phyloP scores from a whole-genome alignment of 2,329 filamentous ascomycete species.

The Aspergillus sp. region DNA sequence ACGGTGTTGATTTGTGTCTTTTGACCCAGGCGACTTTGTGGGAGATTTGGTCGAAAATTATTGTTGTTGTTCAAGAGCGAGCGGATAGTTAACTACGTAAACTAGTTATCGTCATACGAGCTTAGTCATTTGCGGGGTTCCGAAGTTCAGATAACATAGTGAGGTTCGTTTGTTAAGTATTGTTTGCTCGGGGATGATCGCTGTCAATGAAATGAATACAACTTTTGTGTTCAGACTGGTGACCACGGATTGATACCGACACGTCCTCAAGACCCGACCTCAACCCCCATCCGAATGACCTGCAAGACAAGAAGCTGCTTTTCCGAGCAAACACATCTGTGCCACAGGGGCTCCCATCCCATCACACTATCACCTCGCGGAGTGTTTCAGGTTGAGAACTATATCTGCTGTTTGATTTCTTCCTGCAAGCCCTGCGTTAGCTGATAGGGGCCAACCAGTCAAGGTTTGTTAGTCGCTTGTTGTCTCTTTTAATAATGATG shows the following conservation, averaged over 20 bases:
- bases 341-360: neutral
- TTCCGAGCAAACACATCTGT: slow-evolving; percentile 1
- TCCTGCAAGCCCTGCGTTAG: slow-evolving; percentile 9
- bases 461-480: neutral
- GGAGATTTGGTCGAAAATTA: neutral
- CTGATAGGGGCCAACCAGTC: neutral
- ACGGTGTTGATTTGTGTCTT: neutral
- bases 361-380: slow-evolving; percentile 20
- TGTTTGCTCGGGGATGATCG: no score
- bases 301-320: neutral
- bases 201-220: neutral
- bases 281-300: neutral
- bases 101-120: no score
- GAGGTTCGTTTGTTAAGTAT: no score
- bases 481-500: neutral
- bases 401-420: neutral
- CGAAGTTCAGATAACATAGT: neutral
- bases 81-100: neutral
- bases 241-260: neutral
- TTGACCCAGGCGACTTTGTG: neutral
- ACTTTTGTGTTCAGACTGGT: neutral
- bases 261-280: neutral
- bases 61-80: neutral
- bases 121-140: neutral
- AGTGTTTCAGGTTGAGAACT: slow-evolving; percentile 12